Evolutionary conservation across 129 eudicot genomes (phyloP).

Genomic region (Flaveria bidentis): DNA sequence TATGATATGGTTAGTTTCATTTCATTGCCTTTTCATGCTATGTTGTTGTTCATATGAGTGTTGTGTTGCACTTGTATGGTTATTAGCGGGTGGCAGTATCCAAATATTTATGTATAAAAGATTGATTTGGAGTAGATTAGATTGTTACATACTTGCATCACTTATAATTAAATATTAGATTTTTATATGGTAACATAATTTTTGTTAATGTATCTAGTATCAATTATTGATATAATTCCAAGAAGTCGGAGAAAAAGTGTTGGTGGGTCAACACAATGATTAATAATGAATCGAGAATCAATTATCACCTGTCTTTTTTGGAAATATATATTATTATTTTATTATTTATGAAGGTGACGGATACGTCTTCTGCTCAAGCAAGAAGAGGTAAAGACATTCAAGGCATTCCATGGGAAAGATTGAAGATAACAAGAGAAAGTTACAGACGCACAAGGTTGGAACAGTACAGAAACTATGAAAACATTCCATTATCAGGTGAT

Average conservation of each 20-base stretch:
- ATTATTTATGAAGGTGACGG: slow-evolving; percentile 55
- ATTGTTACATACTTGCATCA: neutral
- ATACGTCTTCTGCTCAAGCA: slow-evolving; percentile 82
- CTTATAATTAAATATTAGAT: neutral
- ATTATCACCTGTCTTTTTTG: neutral
- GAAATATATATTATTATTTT: neutral
- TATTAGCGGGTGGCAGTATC: neutral
- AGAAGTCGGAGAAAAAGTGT: neutral
- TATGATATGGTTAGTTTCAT: slow-evolving; percentile 59
- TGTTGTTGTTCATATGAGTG: neutral
- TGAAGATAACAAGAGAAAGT: slow-evolving; percentile 72
- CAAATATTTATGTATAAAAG: neutral
- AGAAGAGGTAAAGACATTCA: slow-evolving; percentile 90
- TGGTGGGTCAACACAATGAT: neutral
- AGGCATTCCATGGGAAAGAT: slow-evolving; percentile 87
- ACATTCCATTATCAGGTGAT: slow-evolving; percentile 74
- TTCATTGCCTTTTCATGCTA: neutral
- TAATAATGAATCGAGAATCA: neutral
- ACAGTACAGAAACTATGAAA: slow-evolving; percentile 81
- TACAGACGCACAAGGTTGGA: slow-evolving; percentile 77
- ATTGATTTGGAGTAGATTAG: neutral
- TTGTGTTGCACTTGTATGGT: slow-evolving; percentile 2
- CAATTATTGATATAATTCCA: neutral
- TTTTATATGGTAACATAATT: neutral
- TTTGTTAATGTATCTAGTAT: neutral